Percentiles rank a stretch among this genome's conserved stretches.
Conservation (phyloP, 139 green algal genomes). For the Tetraselmis chui region DNA sequence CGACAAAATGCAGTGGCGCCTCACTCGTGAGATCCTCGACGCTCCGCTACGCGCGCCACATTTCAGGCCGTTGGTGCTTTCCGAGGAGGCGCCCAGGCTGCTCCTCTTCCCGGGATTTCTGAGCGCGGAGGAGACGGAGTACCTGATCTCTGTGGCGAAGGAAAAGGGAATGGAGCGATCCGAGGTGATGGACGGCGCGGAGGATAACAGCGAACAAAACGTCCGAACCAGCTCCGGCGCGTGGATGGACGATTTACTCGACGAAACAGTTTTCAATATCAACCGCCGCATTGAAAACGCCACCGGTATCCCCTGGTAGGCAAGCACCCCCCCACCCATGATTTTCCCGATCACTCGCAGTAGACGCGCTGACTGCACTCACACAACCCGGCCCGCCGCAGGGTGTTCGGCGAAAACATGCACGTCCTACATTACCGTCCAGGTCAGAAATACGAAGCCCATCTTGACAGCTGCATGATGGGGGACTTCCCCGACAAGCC, state of each 20-base stretch:
- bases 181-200: not conserved
- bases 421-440: not conserved
- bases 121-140: not conserved
- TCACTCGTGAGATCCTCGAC: not conserved
- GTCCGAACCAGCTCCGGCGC: not conserved
- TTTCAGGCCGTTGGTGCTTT: not conserved
- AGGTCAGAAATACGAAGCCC: constrained; percentile 1
- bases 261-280: not conserved
- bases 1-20: not conserved
- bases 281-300: not conserved
- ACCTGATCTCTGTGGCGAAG: not conserved
- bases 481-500: not conserved
- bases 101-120: not conserved
- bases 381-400: too few species aligned
- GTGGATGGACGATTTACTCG: not conserved
- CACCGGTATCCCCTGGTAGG: not conserved
- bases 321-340: too few species aligned
- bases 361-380: too few species aligned
- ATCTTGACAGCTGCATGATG: not conserved
- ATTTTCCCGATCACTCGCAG: too few species aligned
- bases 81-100: not conserved
- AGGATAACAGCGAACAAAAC: not conserved
- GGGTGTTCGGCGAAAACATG: constrained; percentile 5
- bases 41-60: too few species aligned
- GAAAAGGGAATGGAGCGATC: not conserved